Evolutionary conservation across 129 eudicot species (phyloP).

Genomic region (Tagetes patula): DNA sequence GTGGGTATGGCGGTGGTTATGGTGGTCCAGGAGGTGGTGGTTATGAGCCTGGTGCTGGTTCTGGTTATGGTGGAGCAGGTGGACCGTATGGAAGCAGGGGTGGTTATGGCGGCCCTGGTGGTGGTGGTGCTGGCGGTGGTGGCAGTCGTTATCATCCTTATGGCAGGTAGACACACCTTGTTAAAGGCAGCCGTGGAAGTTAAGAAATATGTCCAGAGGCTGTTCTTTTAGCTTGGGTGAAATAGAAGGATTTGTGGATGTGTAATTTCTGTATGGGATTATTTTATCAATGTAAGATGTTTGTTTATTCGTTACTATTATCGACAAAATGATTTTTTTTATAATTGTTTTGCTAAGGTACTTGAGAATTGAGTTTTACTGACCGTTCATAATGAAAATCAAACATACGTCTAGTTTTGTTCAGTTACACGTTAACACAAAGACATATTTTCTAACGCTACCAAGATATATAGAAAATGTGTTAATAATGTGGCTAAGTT

Average conservation of each 20-base stretch:
- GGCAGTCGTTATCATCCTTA: slow-evolving; percentile 91
- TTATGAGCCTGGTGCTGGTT: slow-evolving; percentile 1
- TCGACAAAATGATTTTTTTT: not conserved
- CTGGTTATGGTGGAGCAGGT: slow-evolving; percentile 48
- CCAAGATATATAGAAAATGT: no score
- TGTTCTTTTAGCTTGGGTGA: slow-evolving; percentile 27
- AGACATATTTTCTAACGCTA: no score
- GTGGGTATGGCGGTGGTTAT: slow-evolving; percentile 54
- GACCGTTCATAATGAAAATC: no score
- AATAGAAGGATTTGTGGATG: slow-evolving; percentile 29
- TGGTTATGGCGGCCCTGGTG: slow-evolving; percentile 11
- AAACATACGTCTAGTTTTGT: no score
- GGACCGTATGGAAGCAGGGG: slow-evolving; percentile 2
- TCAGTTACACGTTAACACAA: no score
- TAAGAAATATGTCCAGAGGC: slow-evolving; percentile 3
- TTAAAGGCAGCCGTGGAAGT: not conserved
- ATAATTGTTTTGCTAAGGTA: no score
- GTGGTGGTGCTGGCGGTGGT: slow-evolving; percentile 53
- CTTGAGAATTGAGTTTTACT: not conserved
- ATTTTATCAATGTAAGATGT: slow-evolving; percentile 25
- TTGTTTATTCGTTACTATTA: slow-evolving; percentile 32
- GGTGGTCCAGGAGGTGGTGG: slow-evolving; percentile 62
- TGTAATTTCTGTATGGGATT: slow-evolving; percentile 39
- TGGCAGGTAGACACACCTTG: slow-evolving; percentile 59
- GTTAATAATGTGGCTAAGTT: no score